These are phyloP conservation scores for Xylaria acuta DNA, from an alignment of 495 filamentous ascomycete genomes.

Conservation along the genomic window DNA sequence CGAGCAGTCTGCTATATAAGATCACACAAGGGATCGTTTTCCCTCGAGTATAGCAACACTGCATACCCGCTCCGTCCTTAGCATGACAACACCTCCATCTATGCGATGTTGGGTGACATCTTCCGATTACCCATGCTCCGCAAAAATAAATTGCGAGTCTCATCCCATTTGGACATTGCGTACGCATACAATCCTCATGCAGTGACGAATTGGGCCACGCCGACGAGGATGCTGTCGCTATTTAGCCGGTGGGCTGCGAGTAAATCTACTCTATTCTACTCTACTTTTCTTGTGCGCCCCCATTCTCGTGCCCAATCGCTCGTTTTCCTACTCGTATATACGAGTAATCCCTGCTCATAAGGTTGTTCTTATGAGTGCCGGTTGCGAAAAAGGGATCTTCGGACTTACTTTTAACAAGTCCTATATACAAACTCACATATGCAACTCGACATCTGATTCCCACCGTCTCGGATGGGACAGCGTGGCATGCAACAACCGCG, in stretches of 20 bases:
- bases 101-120: not conserved
- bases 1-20: not conserved
- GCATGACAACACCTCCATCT: not conserved
- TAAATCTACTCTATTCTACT: not conserved
- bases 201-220: conserved; percentile 11
- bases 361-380: not conserved
- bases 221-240: not conserved
- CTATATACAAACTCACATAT: conserved; percentile 9
- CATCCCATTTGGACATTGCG: not conserved
- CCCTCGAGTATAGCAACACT: not conserved
- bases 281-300: not conserved
- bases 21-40: not conserved
- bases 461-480: not conserved
- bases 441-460: conserved; percentile 1
- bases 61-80: not conserved
- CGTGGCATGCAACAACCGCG: conserved; percentile 1
- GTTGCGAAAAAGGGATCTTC: not conserved
- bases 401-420: not conserved
- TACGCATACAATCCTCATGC: not conserved
- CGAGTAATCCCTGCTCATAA: not conserved
- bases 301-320: not conserved
- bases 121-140: conserved; percentile 24
- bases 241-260: conserved; percentile 14
- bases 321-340: not conserved
- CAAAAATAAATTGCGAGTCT: conserved; percentile 26